phyloP scores from a whole-genome alignment of 2,329 filamentous ascomycete genomes.

The Xylariaceae sp. region DNA sequence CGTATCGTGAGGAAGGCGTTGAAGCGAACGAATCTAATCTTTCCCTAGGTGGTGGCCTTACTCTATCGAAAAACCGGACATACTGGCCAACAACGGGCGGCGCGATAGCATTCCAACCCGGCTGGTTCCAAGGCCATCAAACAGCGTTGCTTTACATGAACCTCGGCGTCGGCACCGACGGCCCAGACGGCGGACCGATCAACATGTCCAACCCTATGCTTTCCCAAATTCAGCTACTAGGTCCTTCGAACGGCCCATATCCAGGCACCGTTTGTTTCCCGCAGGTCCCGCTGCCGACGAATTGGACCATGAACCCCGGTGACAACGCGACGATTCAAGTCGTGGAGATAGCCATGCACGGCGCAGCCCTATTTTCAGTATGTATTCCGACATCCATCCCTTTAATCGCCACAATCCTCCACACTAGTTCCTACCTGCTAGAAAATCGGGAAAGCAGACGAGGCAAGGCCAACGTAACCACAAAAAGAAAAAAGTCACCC shows the following conservation, averaged over 20 bases:
- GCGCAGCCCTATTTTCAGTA: conserved; percentile 67
- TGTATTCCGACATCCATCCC: conserved; percentile 28
- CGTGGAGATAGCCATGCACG: conserved; percentile 67
- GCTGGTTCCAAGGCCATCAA: conserved; percentile 89
- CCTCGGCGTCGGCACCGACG: conserved; percentile 72
- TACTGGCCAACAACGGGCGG: conserved; percentile 87
- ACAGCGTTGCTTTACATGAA: conserved; percentile 86
- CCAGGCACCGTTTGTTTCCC: conserved; percentile 85
- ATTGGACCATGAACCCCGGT: conserved; percentile 68
- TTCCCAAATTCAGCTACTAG: conserved; percentile 74
- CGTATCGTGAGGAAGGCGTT: neutral
- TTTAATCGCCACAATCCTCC: neutral
- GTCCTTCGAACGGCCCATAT: conserved; percentile 78
- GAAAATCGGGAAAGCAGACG: neutral
- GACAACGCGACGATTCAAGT: conserved; percentile 78
- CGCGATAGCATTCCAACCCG: conserved; percentile 84
- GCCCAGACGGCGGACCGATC: conserved; percentile 59
- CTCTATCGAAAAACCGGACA: conserved; percentile 74
- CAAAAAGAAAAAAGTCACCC: neutral
- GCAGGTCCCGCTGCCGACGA: conserved; percentile 76
- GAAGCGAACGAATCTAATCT: conserved; percentile 1
- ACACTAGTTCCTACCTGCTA: neutral
- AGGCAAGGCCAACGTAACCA: neutral
- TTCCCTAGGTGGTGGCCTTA: conserved; percentile 73
- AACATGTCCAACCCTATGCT: conserved; percentile 89